Evolutionary conservation across 164 flowering plant species (phyloP).

Genomic region (Vitis riparia): DNA sequence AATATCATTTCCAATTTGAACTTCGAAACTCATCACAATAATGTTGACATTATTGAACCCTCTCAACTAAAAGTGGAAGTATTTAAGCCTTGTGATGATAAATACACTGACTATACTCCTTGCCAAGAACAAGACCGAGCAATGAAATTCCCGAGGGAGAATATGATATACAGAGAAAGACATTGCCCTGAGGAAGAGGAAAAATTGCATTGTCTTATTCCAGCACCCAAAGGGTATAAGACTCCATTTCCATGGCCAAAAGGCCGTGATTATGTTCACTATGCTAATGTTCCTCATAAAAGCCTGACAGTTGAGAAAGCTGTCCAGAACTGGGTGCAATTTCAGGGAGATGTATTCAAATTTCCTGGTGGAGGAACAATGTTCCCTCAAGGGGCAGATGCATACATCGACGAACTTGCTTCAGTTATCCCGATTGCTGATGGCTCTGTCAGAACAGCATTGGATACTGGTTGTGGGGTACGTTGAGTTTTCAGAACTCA

Average conservation of each 20-base stretch:
- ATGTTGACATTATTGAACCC: slow-evolving; percentile 33
- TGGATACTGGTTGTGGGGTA: slow-evolving; percentile 99
- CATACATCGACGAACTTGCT: slow-evolving; percentile 91
- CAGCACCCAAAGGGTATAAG: slow-evolving; percentile 84
- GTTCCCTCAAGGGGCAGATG: slow-evolving; percentile 99
- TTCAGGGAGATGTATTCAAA: slow-evolving; percentile 82
- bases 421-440: slow-evolving; percentile 80
- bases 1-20: slow-evolving; percentile 43
- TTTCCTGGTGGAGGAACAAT: slow-evolving; percentile 99
- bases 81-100: slow-evolving; percentile 65
- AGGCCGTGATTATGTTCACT: slow-evolving; percentile 86
- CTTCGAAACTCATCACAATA: slow-evolving; percentile 78
- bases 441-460: slow-evolving; percentile 86
- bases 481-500: slow-evolving; percentile 13
- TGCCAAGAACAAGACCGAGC: slow-evolving; percentile 98
- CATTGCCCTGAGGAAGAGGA: slow-evolving; percentile 87
- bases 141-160: slow-evolving; percentile 86
- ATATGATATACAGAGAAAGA: slow-evolving; percentile 94
- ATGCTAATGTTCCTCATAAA: slow-evolving; percentile 89
- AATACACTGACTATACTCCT: slow-evolving; percentile 81
- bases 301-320: slow-evolving; percentile 90
- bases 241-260: slow-evolving; percentile 96
- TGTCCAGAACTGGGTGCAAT: slow-evolving; percentile 89
- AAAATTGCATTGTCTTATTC: slow-evolving; percentile 79
- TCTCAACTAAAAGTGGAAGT: slow-evolving; percentile 44